Base-by-base conservation (phyloP, 2,329 filamentous ascomycete genomes). In the Venturia carpophila region DNA sequence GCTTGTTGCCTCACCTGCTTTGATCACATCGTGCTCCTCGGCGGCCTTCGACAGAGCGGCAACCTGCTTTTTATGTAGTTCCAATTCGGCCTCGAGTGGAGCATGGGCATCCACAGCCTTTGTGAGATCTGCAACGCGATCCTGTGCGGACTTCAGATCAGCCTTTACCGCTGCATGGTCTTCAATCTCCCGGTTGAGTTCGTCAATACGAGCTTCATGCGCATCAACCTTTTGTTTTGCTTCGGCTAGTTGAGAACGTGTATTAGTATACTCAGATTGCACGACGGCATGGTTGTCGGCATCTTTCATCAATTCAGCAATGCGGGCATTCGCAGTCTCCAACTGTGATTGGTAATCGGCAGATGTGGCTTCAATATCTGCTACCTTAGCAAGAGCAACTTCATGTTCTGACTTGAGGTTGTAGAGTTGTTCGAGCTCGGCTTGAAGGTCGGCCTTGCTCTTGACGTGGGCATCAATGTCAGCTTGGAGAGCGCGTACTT, bases 201-300 rank as follows among this genome's bases (percentile, higher is more conserved):
- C 61, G 34, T 42, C 60, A n/a, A 62, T 41, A n/a, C 52, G 52
- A 37, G 43, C 41, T 42, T 15, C 30, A 27, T 66, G 61, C 19
- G 34, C n/a, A 9, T 66, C 65, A 2, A 65, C 21, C 15, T 66
- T 27, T 41, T 55, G 30, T 24, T 56, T 66, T 34, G 64, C 17
- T 41, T 66, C 47, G 10, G 60, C 43, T 3, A 66, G 15, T 60
- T 64, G 55, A 17, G 58, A 41, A 30, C 37, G 24, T 24, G 60
- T 60, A 39, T 13, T 49, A 19, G 24, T 42, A 13, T 65, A 45
- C 39, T 64, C 64, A 19, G 45, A 21, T 27, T 58, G 56, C 13
- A 49, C n/a, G n/a, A 24, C 41, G 15, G 41, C 63, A 41, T 58
- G 52, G 30, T n/a, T 60, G 2, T 60, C 63, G 5, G 17, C 63